Conservation (phyloP, 140 eudicot genomes). For the Bidens hawaiensis region DNA sequence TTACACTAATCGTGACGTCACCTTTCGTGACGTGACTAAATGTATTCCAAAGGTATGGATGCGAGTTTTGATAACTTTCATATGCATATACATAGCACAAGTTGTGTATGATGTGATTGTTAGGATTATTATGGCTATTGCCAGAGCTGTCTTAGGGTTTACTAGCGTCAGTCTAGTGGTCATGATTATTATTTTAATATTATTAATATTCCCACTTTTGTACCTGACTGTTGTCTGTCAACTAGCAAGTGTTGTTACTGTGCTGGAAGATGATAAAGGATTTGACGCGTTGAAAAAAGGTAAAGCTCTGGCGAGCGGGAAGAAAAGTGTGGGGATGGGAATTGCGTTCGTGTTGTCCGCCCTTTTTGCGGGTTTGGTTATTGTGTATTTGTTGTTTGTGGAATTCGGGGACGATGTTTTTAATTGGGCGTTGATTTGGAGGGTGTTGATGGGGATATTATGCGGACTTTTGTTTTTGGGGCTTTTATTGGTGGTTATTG, state of each 20-base stretch:
- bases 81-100: constrained; percentile 26
- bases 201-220: constrained; percentile 25
- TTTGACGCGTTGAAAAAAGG: constrained; percentile 47
- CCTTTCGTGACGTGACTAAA: constrained; percentile 31
- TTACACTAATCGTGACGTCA: constrained; percentile 35
- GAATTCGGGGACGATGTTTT: neutral
- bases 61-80: constrained; percentile 42
- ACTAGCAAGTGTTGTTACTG: constrained; percentile 51
- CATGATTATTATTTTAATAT: neutral
- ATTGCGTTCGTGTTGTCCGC: constrained; percentile 35
- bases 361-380: neutral
- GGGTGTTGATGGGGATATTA: constrained; percentile 21
- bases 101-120: constrained; percentile 26
- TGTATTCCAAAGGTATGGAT: constrained; percentile 54
- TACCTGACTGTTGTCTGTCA: constrained; percentile 45
- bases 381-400: constrained; percentile 17
- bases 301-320: constrained; percentile 35
- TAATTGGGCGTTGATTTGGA: constrained; percentile 6
- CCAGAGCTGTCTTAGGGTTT: neutral
- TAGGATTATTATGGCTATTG: neutral
- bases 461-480: constrained; percentile 10
- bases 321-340: constrained; percentile 21
- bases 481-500: constrained; percentile 27
- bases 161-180: neutral
- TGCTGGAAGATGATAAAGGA: constrained; percentile 40